Evolutionary conservation across 2,329 filamentous ascomycete genomes (phyloP), one percentile per base, ranked within the genome.

Genomic region (Dothiorella sarmentorum): DNA sequence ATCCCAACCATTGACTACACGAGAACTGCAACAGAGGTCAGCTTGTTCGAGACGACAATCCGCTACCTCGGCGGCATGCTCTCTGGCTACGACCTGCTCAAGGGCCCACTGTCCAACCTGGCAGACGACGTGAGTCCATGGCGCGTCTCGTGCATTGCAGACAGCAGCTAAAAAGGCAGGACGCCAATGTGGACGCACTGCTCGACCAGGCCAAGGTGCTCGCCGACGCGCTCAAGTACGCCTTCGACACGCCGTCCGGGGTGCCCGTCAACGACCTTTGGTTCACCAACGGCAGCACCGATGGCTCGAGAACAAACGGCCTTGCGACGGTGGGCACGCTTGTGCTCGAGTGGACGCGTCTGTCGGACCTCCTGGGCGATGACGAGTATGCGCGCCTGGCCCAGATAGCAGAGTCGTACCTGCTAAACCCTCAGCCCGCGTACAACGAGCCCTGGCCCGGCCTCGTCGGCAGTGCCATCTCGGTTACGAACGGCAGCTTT

Each of bases 11-110:
- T 95, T 66, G 78, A 95, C 71, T 96, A 90, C 68, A 81, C 81
- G 40, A 76, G 78, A 10, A 89, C 87, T 2, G 10, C 61, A 0
- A 62, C 62, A 1, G 73, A 78, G 9, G 85, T 96, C 49, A 93
- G 88, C 35, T 74, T 96, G 7, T 96, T 96, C 67, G 91, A 96
- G 74, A 95, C 90, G 0, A 96, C 90, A 0, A 96, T 96, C 67
- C 86, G 91, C 26, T 96, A 96, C 67, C 76, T 96, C 1, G 91
- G 84, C 9, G 91, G 91, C 15, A 79, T 96, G 66, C 69, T 96
- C 7, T 89, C 91, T 2, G 89, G 80, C 3, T 87, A 89, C 65
- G 88, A 90, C 68, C 79, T 96, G 49, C 76, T 96, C 45, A 86
- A 77, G 1, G 89, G 88, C 0, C 87, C 88, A 1, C 78, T 86